phyloP scores from a whole-genome alignment of 495 filamentous ascomycete genomes.

The Pyrenopolyporus hunteri region DNA sequence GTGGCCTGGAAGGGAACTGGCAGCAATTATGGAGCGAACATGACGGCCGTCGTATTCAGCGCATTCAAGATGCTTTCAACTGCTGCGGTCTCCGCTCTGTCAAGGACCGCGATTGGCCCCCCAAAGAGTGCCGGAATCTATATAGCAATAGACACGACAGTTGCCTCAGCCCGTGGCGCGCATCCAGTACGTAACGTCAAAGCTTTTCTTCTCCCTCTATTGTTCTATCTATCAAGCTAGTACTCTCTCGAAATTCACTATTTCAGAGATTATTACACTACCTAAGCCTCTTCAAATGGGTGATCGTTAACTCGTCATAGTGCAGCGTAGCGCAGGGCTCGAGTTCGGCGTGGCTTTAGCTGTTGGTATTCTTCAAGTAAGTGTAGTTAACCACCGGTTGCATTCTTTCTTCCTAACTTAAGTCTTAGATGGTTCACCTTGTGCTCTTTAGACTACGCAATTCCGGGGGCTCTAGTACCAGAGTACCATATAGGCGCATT shows the following conservation, averaged over 20 bases:
- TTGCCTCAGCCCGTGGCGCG: conserved; percentile 38
- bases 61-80: conserved; percentile 66
- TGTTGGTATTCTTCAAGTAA: conserved; percentile 44
- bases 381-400: neutral
- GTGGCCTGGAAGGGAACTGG: conserved; percentile 63
- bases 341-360: conserved; percentile 35
- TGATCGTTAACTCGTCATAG: too few species aligned
- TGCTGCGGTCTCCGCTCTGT: conserved; percentile 68
- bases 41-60: conserved; percentile 56
- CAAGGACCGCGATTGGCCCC: conserved; percentile 63
- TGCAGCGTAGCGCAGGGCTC: conserved; percentile 36
- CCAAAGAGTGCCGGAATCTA: neutral
- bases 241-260: neutral
- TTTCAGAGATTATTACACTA: neutral
- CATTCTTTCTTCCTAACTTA: neutral
- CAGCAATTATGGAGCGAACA: conserved; percentile 53
- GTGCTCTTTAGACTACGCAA: conserved; percentile 24
- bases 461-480: conserved; percentile 1
- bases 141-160: conserved; percentile 6
- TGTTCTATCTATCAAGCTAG: neutral
- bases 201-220: neutral
- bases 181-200: conserved; percentile 5
- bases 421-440: conserved; percentile 26
- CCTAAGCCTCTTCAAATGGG: neutral
- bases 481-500: conserved; percentile 11